Conservation (phyloP, 768 basidiomycete genomes). For the Gloeopeniophorella convolvens region DNA sequence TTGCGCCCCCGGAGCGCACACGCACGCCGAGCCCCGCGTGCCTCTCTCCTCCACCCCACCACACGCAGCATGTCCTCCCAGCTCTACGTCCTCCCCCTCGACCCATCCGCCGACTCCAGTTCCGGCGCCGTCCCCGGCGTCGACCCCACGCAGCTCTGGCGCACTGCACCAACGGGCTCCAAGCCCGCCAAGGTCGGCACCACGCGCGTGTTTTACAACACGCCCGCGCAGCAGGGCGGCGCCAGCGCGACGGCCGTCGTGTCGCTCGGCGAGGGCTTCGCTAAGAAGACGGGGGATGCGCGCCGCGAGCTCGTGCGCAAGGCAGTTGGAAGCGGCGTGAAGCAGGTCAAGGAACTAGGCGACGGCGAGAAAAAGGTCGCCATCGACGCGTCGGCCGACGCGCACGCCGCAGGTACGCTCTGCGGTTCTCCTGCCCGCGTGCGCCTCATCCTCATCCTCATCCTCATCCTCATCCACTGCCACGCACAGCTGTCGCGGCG, state of each 20-base stretch:
- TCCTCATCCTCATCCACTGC: neutral
- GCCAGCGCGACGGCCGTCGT: slow-evolving; percentile 45
- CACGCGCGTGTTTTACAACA: slow-evolving; percentile 58
- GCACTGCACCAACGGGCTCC: slow-evolving; percentile 36
- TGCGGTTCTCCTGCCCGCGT: too few species aligned
- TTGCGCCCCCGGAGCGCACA: slow-evolving; percentile 4
- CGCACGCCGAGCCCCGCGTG: slow-evolving; percentile 21
- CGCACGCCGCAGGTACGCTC: slow-evolving; percentile 74
- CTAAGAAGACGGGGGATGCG: slow-evolving; percentile 35
- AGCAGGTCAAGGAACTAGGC: slow-evolving; percentile 51
- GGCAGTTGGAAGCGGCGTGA: slow-evolving; percentile 67
- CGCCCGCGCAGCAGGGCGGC: slow-evolving; percentile 27
- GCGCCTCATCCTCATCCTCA: slow-evolving; percentile 3
- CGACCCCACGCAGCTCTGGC: slow-evolving; percentile 48
- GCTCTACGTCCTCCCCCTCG: slow-evolving; percentile 53
- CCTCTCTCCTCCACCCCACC: neutral
- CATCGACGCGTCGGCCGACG: slow-evolving; percentile 59
- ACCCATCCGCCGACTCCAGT: slow-evolving; percentile 36
- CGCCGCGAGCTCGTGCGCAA: slow-evolving; percentile 64
- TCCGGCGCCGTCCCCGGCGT: slow-evolving; percentile 29
- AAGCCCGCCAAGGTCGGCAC: slow-evolving; percentile 52
- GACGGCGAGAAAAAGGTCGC: slow-evolving; percentile 54
- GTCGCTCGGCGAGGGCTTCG: slow-evolving; percentile 52
- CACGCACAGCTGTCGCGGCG: slow-evolving; percentile 60
- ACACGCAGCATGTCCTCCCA: slow-evolving; percentile 39